Base-by-base conservation (phyloP, 2,329 filamentous ascomycete genomes). In the Beauveria pseudobassiana region DNA sequence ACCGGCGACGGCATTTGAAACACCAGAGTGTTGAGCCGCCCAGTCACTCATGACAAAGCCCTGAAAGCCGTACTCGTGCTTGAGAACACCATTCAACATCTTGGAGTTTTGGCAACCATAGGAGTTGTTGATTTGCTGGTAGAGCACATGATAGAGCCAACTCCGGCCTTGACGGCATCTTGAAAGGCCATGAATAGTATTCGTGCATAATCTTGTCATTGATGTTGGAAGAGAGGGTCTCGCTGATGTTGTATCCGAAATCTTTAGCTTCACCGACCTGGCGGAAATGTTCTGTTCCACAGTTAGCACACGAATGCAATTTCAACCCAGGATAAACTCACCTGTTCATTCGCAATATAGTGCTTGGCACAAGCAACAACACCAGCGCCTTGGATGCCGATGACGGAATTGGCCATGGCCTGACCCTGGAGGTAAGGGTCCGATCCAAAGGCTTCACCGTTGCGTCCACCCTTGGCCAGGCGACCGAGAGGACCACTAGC, bases 331-430 rank as follows among this genome's bases (percentile, higher is more conserved):
- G 20, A 18, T 10, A 18, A 26, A 8, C 67, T 57, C 67, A 75
- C 74, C 76, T 92, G 90, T 74, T 91, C 89, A 67, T 93, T 90
- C 54, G 77, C 82, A 63, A 91, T 83, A 71, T 79, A 88, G 71
- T 93, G 89, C 79, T 93, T 93, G 52, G 88, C 88, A 69, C 88
- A 92, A 64, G 92, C 91, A 75, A 96, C 88, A 59, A 93, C 84
- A 71, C 91, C 91, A 16, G 87, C 86, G 69, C 87, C 84, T 72
- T 96, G 92, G 50, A 96, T 93, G 64, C 92, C 92, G 70, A 84
- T 82, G 64, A 96, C 82, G 1, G 88, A 90, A 70, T 89, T 81
- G 43, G 85, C 85, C 67, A 93, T 87, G 59, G 86, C 85, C 65
- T 87, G 78, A 58, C 89, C 92, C 58, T 90, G 87, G 58, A 91